These are phyloP conservation scores for Ashbya aceris DNA, from an alignment of 1,139 yeast genomes.

Conservation along the genomic window DNA sequence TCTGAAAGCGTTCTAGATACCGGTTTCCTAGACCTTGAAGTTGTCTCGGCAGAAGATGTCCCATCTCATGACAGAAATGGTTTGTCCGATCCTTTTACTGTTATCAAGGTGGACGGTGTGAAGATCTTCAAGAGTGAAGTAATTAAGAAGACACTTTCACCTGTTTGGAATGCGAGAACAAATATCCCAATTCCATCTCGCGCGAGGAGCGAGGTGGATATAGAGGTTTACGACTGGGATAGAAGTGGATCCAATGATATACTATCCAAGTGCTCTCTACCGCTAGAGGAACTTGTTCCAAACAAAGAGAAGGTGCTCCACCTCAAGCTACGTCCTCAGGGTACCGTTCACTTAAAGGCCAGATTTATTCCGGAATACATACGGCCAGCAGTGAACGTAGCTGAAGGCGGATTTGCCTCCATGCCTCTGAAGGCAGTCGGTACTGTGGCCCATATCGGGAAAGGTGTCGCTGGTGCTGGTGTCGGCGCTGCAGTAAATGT, in stretches of 20 bases:
- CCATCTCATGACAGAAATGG: constrained; percentile 60
- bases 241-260: constrained; percentile 57
- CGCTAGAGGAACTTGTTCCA: constrained; percentile 42
- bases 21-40: constrained; percentile 48
- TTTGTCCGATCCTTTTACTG: constrained; percentile 61
- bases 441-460: constrained; percentile 32
- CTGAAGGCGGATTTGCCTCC: constrained; percentile 37
- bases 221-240: constrained; percentile 68
- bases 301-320: constrained; percentile 38
- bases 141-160: constrained; percentile 57
- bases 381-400: constrained; percentile 45
- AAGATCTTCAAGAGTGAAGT: constrained; percentile 49
- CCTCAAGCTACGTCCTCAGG: constrained; percentile 51
- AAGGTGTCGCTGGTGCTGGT: constrained; percentile 31
- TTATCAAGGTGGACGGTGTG: constrained; percentile 44
- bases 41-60: constrained; percentile 46
- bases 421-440: constrained; percentile 44
- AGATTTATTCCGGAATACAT: constrained; percentile 58
- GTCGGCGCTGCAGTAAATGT: constrained; percentile 32
- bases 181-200: constrained; percentile 57
- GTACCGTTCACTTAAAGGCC: constrained; percentile 44
- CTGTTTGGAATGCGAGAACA: constrained; percentile 57
- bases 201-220: constrained; percentile 40
- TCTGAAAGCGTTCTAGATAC: constrained; percentile 60
- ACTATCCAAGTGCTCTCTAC: constrained; percentile 45